phyloP scores from a whole-genome alignment of 306 rosid species.

The Cucumis sativus region Cucumber_9930_V3 NC_026655.2:17860501-17861000 shows the following conservation, averaged over 20 bases:
- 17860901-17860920: slow-evolving; percentile 85
- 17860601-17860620: background rate
- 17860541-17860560: background rate
- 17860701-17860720: slow-evolving; percentile 80
- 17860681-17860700: slow-evolving; percentile 96
- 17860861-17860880: background rate
- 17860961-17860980: slow-evolving; percentile 76
- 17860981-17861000: slow-evolving; percentile 84
- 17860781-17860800: background rate
- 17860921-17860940: slow-evolving; percentile 97
- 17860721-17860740: slow-evolving; percentile 85
- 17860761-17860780: slow-evolving; percentile 89
- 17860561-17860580: background rate
- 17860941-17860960: slow-evolving; percentile 82
- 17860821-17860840: background rate
- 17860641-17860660: slow-evolving; percentile 71
- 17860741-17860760: slow-evolving; percentile 78
- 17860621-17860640: slow-evolving; percentile 3
- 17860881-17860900: background rate
- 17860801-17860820: background rate
- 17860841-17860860: background rate
- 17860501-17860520: background rate
- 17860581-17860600: background rate
- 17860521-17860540: background rate
- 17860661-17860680: slow-evolving; percentile 94